Conservation (phyloP, 345 rosid genomes). For the Fremontodendron californicum region DNA sequence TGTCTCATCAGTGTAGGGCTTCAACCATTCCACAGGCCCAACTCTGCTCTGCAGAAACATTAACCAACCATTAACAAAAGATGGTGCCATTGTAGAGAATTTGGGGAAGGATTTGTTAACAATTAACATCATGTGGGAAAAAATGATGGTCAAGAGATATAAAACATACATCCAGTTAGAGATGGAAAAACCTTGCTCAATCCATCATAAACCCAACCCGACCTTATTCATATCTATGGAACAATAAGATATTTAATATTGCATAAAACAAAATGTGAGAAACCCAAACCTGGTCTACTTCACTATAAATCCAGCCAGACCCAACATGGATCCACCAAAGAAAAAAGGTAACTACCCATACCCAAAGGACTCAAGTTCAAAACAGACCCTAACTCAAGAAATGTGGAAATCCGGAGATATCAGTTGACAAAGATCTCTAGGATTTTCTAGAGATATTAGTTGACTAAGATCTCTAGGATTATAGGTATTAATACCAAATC, state of each 20-base stretch:
- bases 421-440: no score
- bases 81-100: background rate
- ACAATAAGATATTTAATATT: background rate
- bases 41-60: constrained; percentile 84
- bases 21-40: constrained; percentile 99
- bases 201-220: background rate
- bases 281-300: background rate
- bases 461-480: no score
- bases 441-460: no score
- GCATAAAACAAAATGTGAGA: background rate
- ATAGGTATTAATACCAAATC: no score
- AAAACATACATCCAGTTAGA: background rate
- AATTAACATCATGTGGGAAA: background rate
- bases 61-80: constrained; percentile 22
- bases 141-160: background rate
- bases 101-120: background rate
- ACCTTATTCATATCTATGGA: background rate
- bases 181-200: background rate
- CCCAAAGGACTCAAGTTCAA: background rate
- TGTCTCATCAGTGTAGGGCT: constrained; percentile 98
- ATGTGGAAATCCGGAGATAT: no score
- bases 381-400: background rate
- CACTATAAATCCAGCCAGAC: background rate
- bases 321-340: background rate
- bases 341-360: background rate